These are phyloP conservation scores for Rhinocladiella similis DNA, from an alignment of 2,329 filamentous ascomycete species.

Conservation along the genomic window DNA sequence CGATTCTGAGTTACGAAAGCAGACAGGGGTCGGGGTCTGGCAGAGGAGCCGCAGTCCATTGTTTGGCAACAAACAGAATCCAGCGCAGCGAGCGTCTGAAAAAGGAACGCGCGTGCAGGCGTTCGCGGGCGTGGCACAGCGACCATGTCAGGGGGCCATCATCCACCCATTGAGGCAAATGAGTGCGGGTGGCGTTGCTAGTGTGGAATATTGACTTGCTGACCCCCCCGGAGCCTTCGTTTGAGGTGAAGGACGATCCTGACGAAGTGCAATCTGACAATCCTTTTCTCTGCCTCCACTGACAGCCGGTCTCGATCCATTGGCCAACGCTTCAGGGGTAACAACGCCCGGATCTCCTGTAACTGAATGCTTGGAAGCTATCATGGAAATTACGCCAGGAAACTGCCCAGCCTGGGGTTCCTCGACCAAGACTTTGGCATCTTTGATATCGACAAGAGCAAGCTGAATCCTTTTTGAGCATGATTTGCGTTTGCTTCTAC, in stretches of 20 bases:
- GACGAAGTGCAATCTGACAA: background rate
- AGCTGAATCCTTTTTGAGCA: background rate
- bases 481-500: too few relatives aligned
- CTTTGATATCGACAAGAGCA: background rate
- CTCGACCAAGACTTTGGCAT: background rate
- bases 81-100: background rate
- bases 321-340: background rate
- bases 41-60: background rate
- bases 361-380: background rate
- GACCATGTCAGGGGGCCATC: background rate
- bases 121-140: background rate
- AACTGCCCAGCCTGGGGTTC: background rate
- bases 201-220: background rate
- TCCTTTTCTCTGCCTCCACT: constrained; percentile 1
- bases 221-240: background rate
- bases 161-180: background rate
- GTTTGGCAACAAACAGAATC: background rate
- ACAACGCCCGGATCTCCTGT: background rate
- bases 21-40: background rate
- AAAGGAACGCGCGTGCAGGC: background rate
- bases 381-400: background rate
- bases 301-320: background rate
- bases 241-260: background rate
- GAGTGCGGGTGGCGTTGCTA: background rate
- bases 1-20: background rate